Evolutionary conservation across 352 stramenopile genomes (phyloP), one percentile per base, ranked within the genome.

Genomic region (Lagenidium giganteum): DNA sequence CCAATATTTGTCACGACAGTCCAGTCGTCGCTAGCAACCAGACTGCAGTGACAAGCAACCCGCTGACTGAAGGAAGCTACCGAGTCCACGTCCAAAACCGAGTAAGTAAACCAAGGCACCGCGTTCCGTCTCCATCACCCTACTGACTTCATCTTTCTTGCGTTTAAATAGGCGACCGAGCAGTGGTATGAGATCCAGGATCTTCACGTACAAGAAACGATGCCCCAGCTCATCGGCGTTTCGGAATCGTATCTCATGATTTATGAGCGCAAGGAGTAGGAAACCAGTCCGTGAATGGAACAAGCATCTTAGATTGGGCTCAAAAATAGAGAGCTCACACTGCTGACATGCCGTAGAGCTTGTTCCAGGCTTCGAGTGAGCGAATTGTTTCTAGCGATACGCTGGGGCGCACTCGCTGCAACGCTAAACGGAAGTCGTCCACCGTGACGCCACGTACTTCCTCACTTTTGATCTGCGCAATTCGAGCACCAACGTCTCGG

Each of bases 181-280:
- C 92, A 98, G 50, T 98, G 95, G 96, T 99, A 98, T 61, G 96
- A 99, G 54, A 97, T 99, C 31, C 94, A 99, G 55, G 96, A 99
- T 54, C 67, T 99, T 17, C 87, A 98, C 44, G 95, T 99, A 7
- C 82, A 96, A 43, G 91, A 98, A 63, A 98, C 93, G 8, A 97
- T 98, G 80, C 93, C 97, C 11, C 95, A 99, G 64, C 80, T 98
- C 29, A 98, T 99, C 57, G 95, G 93, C 13, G 70, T 98, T n/a
- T 97, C 86, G 26, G 95, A 98, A 49, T 89, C 83, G 37, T 95
- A 95, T 60, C 73, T 96, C 65, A 83, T 95, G 68, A 79, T 96
- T 44, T 96, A 95, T 63, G 82, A 91, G 47, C 62, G 77, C 35
- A 87, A 91, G 57, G 47, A n/a, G n/a, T n/a, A n/a, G n/a, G n/a